Evolutionary conservation across 345 rosid species (phyloP).

Genomic region (Aquilaria sinensis): DNA sequence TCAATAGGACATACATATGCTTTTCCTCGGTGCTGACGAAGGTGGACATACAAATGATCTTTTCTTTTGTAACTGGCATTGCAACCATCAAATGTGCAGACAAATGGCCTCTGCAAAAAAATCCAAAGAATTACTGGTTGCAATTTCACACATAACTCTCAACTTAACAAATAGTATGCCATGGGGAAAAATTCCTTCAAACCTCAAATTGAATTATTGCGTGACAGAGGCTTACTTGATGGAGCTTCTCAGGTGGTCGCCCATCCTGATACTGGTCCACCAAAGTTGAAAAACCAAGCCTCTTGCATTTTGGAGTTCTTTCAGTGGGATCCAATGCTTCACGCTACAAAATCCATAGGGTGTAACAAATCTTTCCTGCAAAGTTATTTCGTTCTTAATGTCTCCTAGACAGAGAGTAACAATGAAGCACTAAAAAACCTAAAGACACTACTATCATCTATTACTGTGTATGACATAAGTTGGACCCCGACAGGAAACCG

Average conservation of each 20-base stretch:
- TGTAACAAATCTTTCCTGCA: slow-evolving; percentile 38
- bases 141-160: neutral
- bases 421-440: neutral
- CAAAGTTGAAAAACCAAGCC: slow-evolving; percentile 54
- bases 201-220: slow-evolving; percentile 39
- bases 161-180: neutral
- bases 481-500: neutral
- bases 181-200: slow-evolving; percentile 15
- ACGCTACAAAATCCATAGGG: slow-evolving; percentile 34
- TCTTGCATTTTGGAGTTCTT: slow-evolving; percentile 99
- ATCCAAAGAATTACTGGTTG: neutral
- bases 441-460: neutral
- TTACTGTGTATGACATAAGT: neutral
- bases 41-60: slow-evolving; percentile 85
- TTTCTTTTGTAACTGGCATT: slow-evolving; percentile 70
- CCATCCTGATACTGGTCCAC: slow-evolving; percentile 99
- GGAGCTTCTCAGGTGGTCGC: slow-evolving; percentile 99
- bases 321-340: slow-evolving; percentile 99
- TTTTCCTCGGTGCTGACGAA: slow-evolving; percentile 63
- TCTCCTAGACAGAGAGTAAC: too few species aligned
- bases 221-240: slow-evolving; percentile 88
- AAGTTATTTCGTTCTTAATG: slow-evolving; percentile 15
- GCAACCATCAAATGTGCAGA: slow-evolving; percentile 63
- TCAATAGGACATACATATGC: slow-evolving; percentile 63
- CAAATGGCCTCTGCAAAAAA: slow-evolving; percentile 58